A percentile compares a stretch with the other conserved stretches of the same genome.
Evolutionary conservation across 2,329 filamentous ascomycete genomes (phyloP).

Genomic region (Pseudocercospora eumusae): DNA sequence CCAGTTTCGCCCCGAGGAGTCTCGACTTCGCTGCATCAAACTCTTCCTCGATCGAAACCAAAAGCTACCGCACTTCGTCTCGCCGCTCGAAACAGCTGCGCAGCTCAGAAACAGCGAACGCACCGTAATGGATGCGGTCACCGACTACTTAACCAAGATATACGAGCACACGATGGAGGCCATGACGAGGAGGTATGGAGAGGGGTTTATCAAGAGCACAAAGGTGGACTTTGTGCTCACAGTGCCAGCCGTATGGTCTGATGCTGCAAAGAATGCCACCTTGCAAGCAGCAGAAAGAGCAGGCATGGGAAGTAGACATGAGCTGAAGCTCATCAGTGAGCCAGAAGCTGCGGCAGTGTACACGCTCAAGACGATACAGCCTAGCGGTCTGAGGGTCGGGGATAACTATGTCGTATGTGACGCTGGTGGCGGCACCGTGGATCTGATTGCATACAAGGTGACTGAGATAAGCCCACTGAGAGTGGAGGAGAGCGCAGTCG

Average conservation of each 20-base stretch:
- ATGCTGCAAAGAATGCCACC: conserved; percentile 81
- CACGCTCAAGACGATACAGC: conserved; percentile 76
- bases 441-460: conserved; percentile 81
- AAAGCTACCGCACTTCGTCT: conserved; percentile 78
- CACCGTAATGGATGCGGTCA: conserved; percentile 66
- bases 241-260: conserved; percentile 81
- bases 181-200: conserved; percentile 71
- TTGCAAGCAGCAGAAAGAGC: conserved; percentile 74
- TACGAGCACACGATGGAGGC: conserved; percentile 78
- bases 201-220: conserved; percentile 74
- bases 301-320: conserved; percentile 70
- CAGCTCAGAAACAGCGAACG: conserved; percentile 74
- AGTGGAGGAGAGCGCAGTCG: conserved; percentile 77
- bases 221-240: conserved; percentile 78
- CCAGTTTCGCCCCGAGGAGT: conserved; percentile 76
- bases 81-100: conserved; percentile 72
- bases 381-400: conserved; percentile 69
- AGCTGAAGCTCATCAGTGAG: conserved; percentile 78
- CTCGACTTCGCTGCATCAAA: conserved; percentile 78
- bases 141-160: conserved; percentile 76
- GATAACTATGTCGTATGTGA: conserved; percentile 62
- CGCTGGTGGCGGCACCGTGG: conserved; percentile 62
- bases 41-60: conserved; percentile 79
- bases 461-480: conserved; percentile 69
- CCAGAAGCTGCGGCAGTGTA: conserved; percentile 79